A percentile compares a stretch with the other conserved stretches of the same genome.
Evolutionary conservation across 305 asterid species (phyloP).

Genomic region (Ilex paraguariensis): DNA sequence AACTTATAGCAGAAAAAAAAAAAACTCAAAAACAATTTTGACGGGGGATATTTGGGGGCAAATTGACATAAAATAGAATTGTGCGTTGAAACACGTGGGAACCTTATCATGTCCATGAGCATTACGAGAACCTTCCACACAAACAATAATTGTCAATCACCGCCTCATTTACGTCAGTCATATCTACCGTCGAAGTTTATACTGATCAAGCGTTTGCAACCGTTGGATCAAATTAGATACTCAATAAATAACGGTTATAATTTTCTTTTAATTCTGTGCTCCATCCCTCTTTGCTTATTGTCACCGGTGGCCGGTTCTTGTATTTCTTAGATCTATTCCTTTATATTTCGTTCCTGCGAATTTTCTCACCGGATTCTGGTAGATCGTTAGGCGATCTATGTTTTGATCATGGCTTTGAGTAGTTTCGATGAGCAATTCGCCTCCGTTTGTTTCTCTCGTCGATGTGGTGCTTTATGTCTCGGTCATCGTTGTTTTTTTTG

Average conservation of each 20-base stretch:
- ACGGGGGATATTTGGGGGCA: no score
- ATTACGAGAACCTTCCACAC: slow-evolving; percentile 29
- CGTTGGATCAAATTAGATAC: slow-evolving; percentile 18
- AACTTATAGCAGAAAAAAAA: no score
- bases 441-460: no score
- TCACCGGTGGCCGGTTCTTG: not conserved
- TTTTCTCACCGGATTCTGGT: not conserved
- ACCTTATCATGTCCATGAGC: not conserved
- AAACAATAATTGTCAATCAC: slow-evolving; percentile 12
- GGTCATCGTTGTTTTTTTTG: no score
- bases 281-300: accelerated
- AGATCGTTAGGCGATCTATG: slow-evolving; percentile 12
- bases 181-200: slow-evolving; percentile 21
- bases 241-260: slow-evolving; percentile 16
- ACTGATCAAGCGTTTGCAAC: slow-evolving; percentile 13
- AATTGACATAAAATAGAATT: not conserved
- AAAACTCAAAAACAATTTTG: no score
- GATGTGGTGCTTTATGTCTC: no score
- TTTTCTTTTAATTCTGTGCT: not conserved
- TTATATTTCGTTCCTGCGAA: not conserved
- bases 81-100: slow-evolving; percentile 1
- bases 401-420: slow-evolving; percentile 1
- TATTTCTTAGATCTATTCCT: slow-evolving; percentile 8
- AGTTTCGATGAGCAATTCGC: not conserved
- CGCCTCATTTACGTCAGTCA: slow-evolving; percentile 12